phyloP scores from a whole-genome alignment of 2,329 filamentous ascomycete species.

The Falciphora oryzae region DNA sequence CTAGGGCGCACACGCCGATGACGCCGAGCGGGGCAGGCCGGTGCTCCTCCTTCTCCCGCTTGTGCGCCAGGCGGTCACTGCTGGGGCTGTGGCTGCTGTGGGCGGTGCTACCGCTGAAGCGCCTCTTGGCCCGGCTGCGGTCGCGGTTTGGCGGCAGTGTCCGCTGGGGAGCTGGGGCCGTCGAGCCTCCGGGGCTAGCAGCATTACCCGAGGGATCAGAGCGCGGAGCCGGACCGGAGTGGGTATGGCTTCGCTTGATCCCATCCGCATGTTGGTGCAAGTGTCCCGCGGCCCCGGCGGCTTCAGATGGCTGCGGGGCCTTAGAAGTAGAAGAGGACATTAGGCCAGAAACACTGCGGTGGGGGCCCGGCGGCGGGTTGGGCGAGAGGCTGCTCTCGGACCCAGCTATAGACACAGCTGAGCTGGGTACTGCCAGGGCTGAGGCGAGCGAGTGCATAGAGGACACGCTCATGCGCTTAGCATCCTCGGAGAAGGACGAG shows the following conservation, averaged over 20 bases:
- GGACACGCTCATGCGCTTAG: conserved; percentile 65
- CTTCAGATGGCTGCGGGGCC: conserved; percentile 34
- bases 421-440: conserved; percentile 46
- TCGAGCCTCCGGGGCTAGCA: conserved; percentile 1
- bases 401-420: conserved; percentile 46
- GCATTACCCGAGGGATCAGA: neutral
- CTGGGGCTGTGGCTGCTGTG: conserved; percentile 76
- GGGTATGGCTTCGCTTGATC: conserved; percentile 32
- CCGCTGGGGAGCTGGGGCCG: conserved; percentile 17
- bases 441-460: conserved; percentile 67
- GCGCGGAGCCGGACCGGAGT: too few species aligned
- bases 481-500: conserved; percentile 47
- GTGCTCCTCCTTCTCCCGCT: conserved; percentile 57
- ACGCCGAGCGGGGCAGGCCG: conserved; percentile 58
- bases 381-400: conserved; percentile 37
- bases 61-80: conserved; percentile 55
- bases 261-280: conserved; percentile 36
- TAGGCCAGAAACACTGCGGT: conserved; percentile 39
- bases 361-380: conserved; percentile 19
- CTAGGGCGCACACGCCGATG: conserved; percentile 92
- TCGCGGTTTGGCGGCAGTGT: conserved; percentile 28
- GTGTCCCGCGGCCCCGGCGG: conserved; percentile 28
- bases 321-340: conserved; percentile 40
- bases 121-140: conserved; percentile 63
- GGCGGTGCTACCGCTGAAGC: conserved; percentile 77